Base-by-base conservation (phyloP, 2,329 filamentous ascomycete genomes). In the Macrophomina phaseolina region DNA sequence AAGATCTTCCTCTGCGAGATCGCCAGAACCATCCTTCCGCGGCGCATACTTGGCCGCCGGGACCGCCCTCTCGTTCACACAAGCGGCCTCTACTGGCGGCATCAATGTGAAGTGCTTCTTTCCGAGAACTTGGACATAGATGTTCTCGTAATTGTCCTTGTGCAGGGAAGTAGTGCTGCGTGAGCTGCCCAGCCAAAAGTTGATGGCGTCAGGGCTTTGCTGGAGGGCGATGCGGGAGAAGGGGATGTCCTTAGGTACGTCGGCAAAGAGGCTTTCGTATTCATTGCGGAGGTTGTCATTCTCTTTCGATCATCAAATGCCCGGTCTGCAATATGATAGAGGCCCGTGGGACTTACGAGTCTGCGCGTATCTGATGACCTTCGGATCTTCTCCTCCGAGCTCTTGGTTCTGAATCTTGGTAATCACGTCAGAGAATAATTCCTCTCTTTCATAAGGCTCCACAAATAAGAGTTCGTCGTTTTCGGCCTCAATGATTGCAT, bases 91-190 rank as follows among this genome's bases (percentile, higher is more conserved):
- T 1, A 90, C 76, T 0, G 91, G 89, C n/a, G 92, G 90, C 1
- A 95, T 78, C 1, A 95, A 81, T 0, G 89, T 85, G 71, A 95
- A 95, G 71, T 91, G 87, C 75, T 95, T 95, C 66, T 81, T 80
- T 0, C 92, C 92, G 0, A 88, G 77, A 14, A 94, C 78, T 73
- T 94, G 91, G 1, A 92, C 90, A 76, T 94, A 95, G 0, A 95
- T 84, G 75, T 95, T 95, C 77, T 95, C 91, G 76, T 94, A 94
- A 72, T 91, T 91, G 79, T 95, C 92, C 73, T 90, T 91, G 79
- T 95, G 92, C 64, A 94, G 77, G 0, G 90, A 89, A 0, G 91
- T 94, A 1, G 86, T 83, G 32, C 89, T 91, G 45, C 82, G 82
- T 1, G 87, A 87, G 78, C 92, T 79, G 64, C 92, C 92, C 60